phyloP scores from a whole-genome alignment of 768 basidiomycete species.

The Lentinula aciculospora region DNA sequence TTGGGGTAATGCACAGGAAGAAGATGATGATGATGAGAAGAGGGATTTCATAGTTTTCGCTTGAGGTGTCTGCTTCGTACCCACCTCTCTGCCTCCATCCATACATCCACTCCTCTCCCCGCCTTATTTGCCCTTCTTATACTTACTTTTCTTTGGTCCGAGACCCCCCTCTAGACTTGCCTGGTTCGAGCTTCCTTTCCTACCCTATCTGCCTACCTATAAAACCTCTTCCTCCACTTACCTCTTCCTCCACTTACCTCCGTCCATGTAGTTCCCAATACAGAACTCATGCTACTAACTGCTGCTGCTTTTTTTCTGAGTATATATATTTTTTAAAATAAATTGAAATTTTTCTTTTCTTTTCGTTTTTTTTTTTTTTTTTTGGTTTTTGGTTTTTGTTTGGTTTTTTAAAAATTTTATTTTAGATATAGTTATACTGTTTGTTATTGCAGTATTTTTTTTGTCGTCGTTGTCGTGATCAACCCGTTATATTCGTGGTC shows the following conservation, averaged over 20 bases:
- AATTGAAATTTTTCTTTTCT: no score
- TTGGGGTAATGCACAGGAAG: neutral
- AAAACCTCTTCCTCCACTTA: neutral
- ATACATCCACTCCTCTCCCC: neutral
- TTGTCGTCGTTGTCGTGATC: neutral
- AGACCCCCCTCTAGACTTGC: neutral
- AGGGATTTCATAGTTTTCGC: slow-evolving; percentile 3
- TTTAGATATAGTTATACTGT: neutral
- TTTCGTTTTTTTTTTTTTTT: neutral
- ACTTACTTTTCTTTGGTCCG: neutral
- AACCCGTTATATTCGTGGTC: neutral
- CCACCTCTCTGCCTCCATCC: neutral
- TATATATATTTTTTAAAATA: no score
- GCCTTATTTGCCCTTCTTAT: neutral
- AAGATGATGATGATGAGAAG: slow-evolving; percentile 1
- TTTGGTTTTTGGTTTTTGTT: neutral
- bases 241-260: neutral
- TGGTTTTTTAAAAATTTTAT: neutral
- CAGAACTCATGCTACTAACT: no score
- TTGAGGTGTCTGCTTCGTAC: neutral
- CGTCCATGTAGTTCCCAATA: neutral
- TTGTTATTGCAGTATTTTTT: neutral
- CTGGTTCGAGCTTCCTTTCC: neutral
- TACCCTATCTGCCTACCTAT: neutral
- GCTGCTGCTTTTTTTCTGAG: no score